A percentile compares a stretch with the other conserved stretches of the same genome.
Evolutionary conservation across 768 basidiomycete genomes (phyloP).

Genomic region (Mycena belliarum): DNA sequence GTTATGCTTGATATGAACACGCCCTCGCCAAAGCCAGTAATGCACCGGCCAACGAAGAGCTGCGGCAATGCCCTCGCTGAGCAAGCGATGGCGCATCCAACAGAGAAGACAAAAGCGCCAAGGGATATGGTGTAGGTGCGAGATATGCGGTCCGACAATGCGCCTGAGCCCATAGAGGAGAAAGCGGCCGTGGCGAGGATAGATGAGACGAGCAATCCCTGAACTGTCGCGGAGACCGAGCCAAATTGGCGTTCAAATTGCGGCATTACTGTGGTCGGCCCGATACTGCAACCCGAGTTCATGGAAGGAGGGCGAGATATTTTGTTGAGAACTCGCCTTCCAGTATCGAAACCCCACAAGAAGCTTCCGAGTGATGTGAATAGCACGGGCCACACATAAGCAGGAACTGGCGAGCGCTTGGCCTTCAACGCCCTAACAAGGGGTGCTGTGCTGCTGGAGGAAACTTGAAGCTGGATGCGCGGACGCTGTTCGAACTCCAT

Average conservation of each 20-base stretch:
- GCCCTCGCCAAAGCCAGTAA: conserved; percentile 50
- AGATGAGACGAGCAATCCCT: conserved; percentile 45
- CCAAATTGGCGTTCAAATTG: conserved; percentile 43
- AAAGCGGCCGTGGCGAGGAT: conserved; percentile 44
- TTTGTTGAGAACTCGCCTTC: conserved; percentile 15
- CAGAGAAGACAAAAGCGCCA: conserved; percentile 42
- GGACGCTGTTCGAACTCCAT: conserved; percentile 18
- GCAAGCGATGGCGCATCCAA: conserved; percentile 42
- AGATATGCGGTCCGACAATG: conserved; percentile 46
- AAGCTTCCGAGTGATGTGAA: conserved; percentile 35
- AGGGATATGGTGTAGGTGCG: conserved; percentile 46
- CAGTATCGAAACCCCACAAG: conserved; percentile 38
- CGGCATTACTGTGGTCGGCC: conserved; percentile 48
- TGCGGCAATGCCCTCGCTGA: conserved; percentile 35
- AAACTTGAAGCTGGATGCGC: conserved; percentile 10
- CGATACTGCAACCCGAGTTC: conserved; percentile 27
- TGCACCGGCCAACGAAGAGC: conserved; percentile 44
- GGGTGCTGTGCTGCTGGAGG: background rate
- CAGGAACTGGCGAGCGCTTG: conserved; percentile 6
- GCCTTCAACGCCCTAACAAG: conserved; percentile 8
- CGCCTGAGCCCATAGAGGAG: conserved; percentile 41
- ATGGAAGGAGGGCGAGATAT: background rate
- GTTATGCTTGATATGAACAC: conserved; percentile 39
- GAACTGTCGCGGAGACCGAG: conserved; percentile 34
- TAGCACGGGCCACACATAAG: conserved; percentile 31